Percentiles rank a stretch among this genome's conserved stretches.
Evolutionary conservation across 2,329 filamentous ascomycete genomes (phyloP).

Genomic region (Claviceps digitariae): DNA sequence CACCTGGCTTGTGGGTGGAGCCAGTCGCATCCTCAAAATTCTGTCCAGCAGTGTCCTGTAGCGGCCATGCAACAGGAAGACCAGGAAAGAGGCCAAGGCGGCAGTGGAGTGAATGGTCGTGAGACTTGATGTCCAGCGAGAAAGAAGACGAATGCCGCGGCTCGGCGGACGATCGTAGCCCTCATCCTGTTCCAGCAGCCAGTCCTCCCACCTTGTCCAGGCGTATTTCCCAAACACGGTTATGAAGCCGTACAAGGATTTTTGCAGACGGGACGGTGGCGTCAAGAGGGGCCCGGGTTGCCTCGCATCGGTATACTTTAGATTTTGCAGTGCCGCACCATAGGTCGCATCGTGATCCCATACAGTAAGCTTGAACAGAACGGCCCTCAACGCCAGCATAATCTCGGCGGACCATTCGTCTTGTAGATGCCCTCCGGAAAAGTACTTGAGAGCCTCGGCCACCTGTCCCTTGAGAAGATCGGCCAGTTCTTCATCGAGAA

Average conservation of each 20-base stretch:
- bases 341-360: constrained; percentile 97
- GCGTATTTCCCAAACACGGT: constrained; percentile 81
- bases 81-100: constrained; percentile 71
- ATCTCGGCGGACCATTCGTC: constrained; percentile 88
- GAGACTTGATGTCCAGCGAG: constrained; percentile 52
- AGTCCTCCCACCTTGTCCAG: constrained; percentile 86
- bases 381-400: constrained; percentile 56
- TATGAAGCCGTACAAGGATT: constrained; percentile 67
- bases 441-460: constrained; percentile 76
- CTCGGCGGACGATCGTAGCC: constrained; percentile 50
- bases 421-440: constrained; percentile 57
- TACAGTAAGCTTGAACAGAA: constrained; percentile 87
- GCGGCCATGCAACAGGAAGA: constrained; percentile 80
- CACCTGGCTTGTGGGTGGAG: constrained; percentile 72
- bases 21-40: constrained; percentile 68
- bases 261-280: constrained; percentile 69
- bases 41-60: constrained; percentile 88
- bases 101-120: constrained; percentile 69
- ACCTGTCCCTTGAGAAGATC: constrained; percentile 77
- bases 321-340: constrained; percentile 81
- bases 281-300: constrained; percentile 46
- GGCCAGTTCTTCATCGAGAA: constrained; percentile 86
- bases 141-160: constrained; percentile 41
- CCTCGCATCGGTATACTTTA: constrained; percentile 79
- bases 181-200: constrained; percentile 63